phyloP scores from a whole-genome alignment of 305 asterid species.

The Caryopteris hybrid region DNA sequence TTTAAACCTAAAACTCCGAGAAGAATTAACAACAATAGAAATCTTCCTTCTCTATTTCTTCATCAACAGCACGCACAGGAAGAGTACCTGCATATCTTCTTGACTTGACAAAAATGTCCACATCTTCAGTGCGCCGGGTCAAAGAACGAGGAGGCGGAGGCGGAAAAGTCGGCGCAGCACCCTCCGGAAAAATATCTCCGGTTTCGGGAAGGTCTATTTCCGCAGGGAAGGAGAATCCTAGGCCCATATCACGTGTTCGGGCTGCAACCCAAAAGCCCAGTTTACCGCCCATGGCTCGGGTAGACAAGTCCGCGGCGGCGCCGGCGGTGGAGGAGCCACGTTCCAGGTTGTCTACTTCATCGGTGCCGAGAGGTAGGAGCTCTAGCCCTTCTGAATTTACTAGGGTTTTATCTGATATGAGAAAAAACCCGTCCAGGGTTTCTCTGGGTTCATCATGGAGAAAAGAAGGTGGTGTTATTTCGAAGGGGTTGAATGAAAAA shows the following conservation, averaged over 20 bases:
- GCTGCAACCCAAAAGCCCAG: slow-evolving; percentile 65
- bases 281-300: slow-evolving; percentile 59
- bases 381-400: slow-evolving; percentile 71
- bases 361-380: slow-evolving; percentile 94
- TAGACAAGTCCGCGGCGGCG: slow-evolving; percentile 46
- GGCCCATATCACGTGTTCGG: slow-evolving; percentile 58
- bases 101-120: slow-evolving; percentile 32
- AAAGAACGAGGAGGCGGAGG: slow-evolving; percentile 58
- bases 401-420: slow-evolving; percentile 49
- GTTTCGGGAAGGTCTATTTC: slow-evolving; percentile 42
- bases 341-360: slow-evolving; percentile 48
- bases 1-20: neutral
- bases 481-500: slow-evolving; percentile 29
- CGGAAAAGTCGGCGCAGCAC: slow-evolving; percentile 26
- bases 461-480: neutral
- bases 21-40: neutral
- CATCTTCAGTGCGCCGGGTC: slow-evolving; percentile 55
- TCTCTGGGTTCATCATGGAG: slow-evolving; percentile 27
- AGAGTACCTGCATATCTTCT: neutral
- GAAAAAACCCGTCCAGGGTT: slow-evolving; percentile 38
- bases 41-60: neutral
- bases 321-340: slow-evolving; percentile 38
- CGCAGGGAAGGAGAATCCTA: slow-evolving; percentile 72
- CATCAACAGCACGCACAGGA: slow-evolving; percentile 3
- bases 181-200: slow-evolving; percentile 43